These are phyloP conservation scores for Silybum marianum DNA, from an alignment of 129 eudicot genomes.

Conservation along the genomic window DNA sequence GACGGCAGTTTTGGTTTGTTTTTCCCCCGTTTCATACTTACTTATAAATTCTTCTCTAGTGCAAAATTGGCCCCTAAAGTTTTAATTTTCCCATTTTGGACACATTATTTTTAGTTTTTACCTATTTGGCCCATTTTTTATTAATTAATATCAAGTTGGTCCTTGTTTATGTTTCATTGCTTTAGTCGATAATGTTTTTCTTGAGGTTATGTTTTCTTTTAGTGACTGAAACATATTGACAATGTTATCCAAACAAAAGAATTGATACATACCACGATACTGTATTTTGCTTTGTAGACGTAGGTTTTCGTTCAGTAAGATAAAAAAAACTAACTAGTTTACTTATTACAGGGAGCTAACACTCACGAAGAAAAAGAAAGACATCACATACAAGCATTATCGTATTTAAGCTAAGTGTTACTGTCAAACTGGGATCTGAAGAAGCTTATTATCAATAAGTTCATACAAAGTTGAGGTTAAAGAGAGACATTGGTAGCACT, in stretches of 20 bases:
- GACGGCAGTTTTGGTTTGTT: conserved; percentile 8
- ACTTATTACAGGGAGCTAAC: neutral
- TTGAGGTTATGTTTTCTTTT: neutral
- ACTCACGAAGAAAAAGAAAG: neutral
- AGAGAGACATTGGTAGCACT: neutral
- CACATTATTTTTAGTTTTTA: neutral
- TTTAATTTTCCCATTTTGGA: neutral
- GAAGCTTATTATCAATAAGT: neutral
- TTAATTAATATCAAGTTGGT: neutral
- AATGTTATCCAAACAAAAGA: neutral
- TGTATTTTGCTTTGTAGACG: neutral
- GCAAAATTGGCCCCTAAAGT: neutral
- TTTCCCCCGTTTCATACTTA: neutral
- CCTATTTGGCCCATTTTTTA: neutral
- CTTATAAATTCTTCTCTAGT: conserved; percentile 8
- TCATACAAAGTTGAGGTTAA: neutral
- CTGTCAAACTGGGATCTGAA: neutral
- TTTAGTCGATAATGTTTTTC: neutral
- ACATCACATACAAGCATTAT: neutral
- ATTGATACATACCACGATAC: neutral
- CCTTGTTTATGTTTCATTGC: neutral
- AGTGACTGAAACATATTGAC: neutral
- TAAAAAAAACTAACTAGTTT: neutral
- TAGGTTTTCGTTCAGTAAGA: neutral
- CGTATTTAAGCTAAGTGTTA: neutral